Evolutionary conservation across 805 yeast genomes (phyloP).

Genomic region (Teunomyces stri): DNA sequence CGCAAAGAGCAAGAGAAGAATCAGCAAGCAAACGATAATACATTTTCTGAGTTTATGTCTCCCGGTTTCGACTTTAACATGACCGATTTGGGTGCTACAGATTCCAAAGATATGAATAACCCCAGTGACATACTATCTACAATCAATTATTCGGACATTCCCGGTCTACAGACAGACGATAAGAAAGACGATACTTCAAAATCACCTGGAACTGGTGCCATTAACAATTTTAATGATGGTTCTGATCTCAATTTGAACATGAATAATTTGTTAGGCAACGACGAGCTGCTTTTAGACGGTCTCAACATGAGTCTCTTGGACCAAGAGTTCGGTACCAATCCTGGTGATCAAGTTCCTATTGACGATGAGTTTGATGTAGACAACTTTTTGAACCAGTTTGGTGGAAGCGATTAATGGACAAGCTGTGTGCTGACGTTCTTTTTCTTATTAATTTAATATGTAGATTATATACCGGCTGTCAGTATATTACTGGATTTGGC

Average conservation of each 20-base stretch:
- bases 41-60: constrained; percentile 19
- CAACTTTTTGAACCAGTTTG: constrained; percentile 43
- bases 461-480: background rate
- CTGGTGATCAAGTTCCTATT: constrained; percentile 16
- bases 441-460: background rate
- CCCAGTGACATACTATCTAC: constrained; percentile 32
- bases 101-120: constrained; percentile 20
- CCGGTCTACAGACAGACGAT: constrained; percentile 1
- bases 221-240: constrained; percentile 3
- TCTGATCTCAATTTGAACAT: constrained; percentile 23
- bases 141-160: constrained; percentile 20
- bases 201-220: background rate
- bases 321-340: constrained; percentile 21
- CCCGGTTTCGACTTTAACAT: constrained; percentile 28
- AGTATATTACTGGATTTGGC: constrained; percentile 23
- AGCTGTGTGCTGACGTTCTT: no score
- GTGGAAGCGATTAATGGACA: constrained; percentile 12
- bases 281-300: constrained; percentile 42
- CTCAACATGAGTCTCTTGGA: constrained; percentile 40
- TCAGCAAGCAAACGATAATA: constrained; percentile 7
- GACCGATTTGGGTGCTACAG: constrained; percentile 14
- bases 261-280: constrained; percentile 37
- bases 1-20: constrained; percentile 9
- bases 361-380: constrained; percentile 47
- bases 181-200: constrained; percentile 6